Conservation (phyloP, 75 land plant species). For the Isoetes taiwanensis region DNA sequence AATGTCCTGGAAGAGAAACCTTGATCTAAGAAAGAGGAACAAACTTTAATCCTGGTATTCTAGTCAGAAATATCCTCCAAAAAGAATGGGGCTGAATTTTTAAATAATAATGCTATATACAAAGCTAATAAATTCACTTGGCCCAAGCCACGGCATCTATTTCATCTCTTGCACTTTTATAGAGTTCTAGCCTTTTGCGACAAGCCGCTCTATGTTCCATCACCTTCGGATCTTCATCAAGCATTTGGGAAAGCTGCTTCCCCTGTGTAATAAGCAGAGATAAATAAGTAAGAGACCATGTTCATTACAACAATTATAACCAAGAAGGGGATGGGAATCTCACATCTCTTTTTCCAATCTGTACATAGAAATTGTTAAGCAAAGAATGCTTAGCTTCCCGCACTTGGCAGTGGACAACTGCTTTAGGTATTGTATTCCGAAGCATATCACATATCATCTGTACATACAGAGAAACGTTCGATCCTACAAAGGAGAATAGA, state of each 20-base stretch:
- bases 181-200: slow-evolving; percentile 51
- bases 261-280: slow-evolving; percentile 16
- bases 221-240: slow-evolving; percentile 66
- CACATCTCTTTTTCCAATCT: slow-evolving; percentile 5
- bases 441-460: slow-evolving; percentile 6
- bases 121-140: too few relatives aligned
- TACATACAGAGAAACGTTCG: background rate
- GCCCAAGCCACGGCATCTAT: slow-evolving; percentile 54
- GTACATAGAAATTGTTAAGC: slow-evolving; percentile 6
- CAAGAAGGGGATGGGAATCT: background rate
- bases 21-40: too few relatives aligned
- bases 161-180: slow-evolving; percentile 54
- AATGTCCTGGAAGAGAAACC: too few relatives aligned
- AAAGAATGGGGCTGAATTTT: too few relatives aligned
- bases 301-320: too few relatives aligned
- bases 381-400: background rate
- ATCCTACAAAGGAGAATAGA: background rate
- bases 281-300: background rate
- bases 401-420: slow-evolving; percentile 1
- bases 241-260: slow-evolving; percentile 34
- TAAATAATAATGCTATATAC: too few relatives aligned
- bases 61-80: too few relatives aligned
- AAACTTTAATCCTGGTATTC: too few relatives aligned
- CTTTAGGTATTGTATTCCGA: background rate
- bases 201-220: slow-evolving; percentile 48